Evolutionary conservation across 2,329 filamentous ascomycete genomes (phyloP).

Genomic region (Trichophyton verrucosum): DNA sequence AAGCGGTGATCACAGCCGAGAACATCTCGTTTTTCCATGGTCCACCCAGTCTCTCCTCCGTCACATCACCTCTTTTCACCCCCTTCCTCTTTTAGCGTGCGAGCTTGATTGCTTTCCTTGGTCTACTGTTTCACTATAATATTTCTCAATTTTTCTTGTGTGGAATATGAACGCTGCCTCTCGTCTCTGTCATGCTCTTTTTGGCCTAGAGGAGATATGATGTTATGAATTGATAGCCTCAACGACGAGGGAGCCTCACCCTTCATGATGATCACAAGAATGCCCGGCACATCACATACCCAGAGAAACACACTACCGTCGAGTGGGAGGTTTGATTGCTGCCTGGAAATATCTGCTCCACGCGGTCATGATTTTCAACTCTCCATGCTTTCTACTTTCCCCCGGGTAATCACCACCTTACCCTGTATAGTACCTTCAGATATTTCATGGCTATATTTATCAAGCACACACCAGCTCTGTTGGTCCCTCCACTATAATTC

Average conservation of each 20-base stretch:
- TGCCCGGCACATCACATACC: too few species aligned
- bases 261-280: too few species aligned
- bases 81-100: not conserved
- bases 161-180: not conserved
- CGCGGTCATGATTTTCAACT: not conserved
- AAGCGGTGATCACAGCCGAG: conserved; percentile 24
- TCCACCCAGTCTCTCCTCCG: not conserved
- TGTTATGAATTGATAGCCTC: not conserved
- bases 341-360: not conserved
- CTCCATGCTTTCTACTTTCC: not conserved
- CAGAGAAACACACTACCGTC: too few species aligned
- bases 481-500: not conserved
- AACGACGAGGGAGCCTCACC: not conserved
- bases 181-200: not conserved
- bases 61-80: not conserved
- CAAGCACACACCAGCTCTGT: not conserved
- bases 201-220: not conserved
- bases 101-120: not conserved
- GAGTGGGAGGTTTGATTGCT: not conserved
- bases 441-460: not conserved
- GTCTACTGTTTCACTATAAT: not conserved
- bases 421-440: not conserved
- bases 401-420: not conserved
- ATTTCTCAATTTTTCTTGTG: not conserved
- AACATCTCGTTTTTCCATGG: not conserved